Evolutionary conservation across 345 rosid species (phyloP), one percentile per base, ranked within the genome.

Genomic region (Trapa incisa): DNA sequence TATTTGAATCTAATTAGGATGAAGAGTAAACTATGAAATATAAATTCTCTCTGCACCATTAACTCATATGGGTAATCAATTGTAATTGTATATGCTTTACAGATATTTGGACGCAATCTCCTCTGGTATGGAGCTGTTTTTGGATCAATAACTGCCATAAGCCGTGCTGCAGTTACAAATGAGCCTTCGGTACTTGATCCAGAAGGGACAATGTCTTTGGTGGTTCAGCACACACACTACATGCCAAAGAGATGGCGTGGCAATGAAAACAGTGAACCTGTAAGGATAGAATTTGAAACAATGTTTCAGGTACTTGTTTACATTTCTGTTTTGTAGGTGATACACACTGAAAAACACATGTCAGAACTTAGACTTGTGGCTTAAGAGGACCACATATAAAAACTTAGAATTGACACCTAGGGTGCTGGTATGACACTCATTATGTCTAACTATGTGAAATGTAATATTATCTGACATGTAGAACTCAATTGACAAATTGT

Each of bases 211-310:
- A 89, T 91, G 94, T 76, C 92, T 75, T 72, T 79, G 82, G 96
- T 91, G 71, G 97, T 91, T 65, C 96, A 91, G 64, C 85, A 95
- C 73, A 91, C 96, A 50, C 99, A 95, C 73, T 86, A 84, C 80
- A 86, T 95, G 96, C 99, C 99, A 65, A 95, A 95, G 80, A 82
- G 88, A 79, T 95, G 99, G 98, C 94, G 96, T 66, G 86, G 92
- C 69, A 91, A 77, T 75, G 97, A 87, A 78, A 87, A 83, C 73
- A 86, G 90, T 57, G 89, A 89, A 74, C 79, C 65, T 29, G 98
- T 91, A 37, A 86, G 91, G 63, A 47, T 77, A 70, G 97, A 95
- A 75, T 86, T 95, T 77, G 99, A 86, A 81, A 88, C 93, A 68
- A 72, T 95, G 48, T 95, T 89, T 81, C 98, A 95, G 98, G 99